phyloP scores from a whole-genome alignment of 106 monocot species.

The Vanilla planifolia region DNA sequence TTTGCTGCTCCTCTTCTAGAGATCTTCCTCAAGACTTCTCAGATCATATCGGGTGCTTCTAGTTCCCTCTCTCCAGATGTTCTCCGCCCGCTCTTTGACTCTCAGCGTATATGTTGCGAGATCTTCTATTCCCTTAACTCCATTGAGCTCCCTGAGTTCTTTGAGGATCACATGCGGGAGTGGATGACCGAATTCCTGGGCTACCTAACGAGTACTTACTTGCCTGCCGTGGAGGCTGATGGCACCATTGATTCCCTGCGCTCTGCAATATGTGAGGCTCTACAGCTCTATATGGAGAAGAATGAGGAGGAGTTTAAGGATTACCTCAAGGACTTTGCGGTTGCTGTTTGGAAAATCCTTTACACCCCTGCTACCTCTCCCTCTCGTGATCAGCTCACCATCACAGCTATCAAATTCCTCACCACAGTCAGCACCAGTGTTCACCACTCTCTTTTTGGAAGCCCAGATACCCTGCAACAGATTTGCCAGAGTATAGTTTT shows the following conservation, averaged over 20 bases:
- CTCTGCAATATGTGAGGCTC: conserved; percentile 79
- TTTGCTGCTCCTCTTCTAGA: conserved; percentile 85
- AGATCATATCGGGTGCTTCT: conserved; percentile 22
- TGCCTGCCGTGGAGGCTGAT: conserved; percentile 44
- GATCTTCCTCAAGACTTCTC: conserved; percentile 54
- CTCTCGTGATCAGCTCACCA: conserved; percentile 59
- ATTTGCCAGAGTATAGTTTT: conserved; percentile 85
- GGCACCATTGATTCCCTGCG: conserved; percentile 65
- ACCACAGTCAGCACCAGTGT: conserved; percentile 94
- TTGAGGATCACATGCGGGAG: conserved; percentile 96
- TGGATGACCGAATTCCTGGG: conserved; percentile 81
- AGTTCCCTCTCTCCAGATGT: conserved; percentile 10
- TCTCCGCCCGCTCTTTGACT: conserved; percentile 51
- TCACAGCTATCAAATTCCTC: conserved; percentile 82
- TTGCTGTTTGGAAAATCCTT: conserved; percentile 70
- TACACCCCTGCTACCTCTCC: conserved; percentile 30
- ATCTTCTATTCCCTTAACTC: conserved; percentile 91
- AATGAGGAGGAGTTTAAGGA: conserved; percentile 92
- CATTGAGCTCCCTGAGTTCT: conserved; percentile 91
- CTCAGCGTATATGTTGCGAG: conserved; percentile 85
- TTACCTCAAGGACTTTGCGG: conserved; percentile 71
- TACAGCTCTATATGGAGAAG: conserved; percentile 96
- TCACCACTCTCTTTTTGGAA: conserved; percentile 73
- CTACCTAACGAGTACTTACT: conserved; percentile 54
- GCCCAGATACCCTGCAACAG: conserved; percentile 47